Evolutionary conservation across 768 basidiomycete genomes (phyloP).

Genomic region (Suillus bovinus): DNA sequence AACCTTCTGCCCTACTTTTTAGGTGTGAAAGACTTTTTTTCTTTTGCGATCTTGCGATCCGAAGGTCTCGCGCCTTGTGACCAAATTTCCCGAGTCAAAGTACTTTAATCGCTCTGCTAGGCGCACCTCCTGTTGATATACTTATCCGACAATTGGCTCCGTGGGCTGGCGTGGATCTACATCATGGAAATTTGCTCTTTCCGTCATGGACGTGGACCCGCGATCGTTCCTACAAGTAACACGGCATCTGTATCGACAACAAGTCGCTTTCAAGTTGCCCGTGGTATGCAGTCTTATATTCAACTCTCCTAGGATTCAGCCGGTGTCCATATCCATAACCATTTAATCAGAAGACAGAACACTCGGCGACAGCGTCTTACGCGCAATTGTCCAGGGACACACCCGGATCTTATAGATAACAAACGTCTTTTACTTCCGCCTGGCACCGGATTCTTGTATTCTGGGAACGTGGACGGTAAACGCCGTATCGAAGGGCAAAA

Average conservation of each 20-base stretch:
- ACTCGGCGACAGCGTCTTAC: not conserved
- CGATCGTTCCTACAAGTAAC: not conserved
- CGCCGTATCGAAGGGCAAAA: not conserved
- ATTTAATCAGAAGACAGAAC: not conserved
- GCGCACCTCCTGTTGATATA: not conserved
- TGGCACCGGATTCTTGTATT: not conserved
- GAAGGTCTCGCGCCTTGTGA: not conserved
- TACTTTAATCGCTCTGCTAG: not conserved
- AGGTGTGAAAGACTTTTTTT: not conserved
- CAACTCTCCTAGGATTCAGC: not conserved
- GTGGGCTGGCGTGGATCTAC: not conserved
- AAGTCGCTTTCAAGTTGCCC: not conserved
- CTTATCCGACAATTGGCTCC: not conserved
- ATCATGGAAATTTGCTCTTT: not conserved
- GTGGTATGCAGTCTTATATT: not conserved
- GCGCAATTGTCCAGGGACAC: not conserved
- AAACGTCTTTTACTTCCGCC: not conserved
- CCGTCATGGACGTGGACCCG: not conserved
- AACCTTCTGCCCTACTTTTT: not conserved
- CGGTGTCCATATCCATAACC: no score
- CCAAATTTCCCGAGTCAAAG: not conserved
- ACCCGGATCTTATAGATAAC: not conserved
- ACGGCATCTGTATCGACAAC: not conserved
- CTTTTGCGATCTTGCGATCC: not conserved
- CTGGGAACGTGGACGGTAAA: not conserved